Base-by-base conservation (phyloP, 345 rosid species). In the Eucalyptus pauciflora region DNA sequence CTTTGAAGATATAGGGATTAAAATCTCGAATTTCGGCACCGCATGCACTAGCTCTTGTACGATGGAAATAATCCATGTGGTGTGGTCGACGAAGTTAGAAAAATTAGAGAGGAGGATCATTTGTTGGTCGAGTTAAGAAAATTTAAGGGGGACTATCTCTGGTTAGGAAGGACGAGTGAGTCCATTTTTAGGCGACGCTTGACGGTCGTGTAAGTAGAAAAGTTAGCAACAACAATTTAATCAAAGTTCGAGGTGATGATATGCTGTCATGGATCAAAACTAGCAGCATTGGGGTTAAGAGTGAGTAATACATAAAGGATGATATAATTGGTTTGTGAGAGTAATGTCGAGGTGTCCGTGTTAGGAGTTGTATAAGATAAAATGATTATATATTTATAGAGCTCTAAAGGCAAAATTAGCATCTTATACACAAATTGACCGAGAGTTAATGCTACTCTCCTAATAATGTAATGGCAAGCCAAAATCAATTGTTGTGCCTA, bases 71-170 rank as follows among this genome's bases (percentile, higher is more conserved):
- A 64, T 64, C 5, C 7, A 64, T 7, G 3, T 7, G 10, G 6
- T 15, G 7, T 3, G 5, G 41, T n/a, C 37, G 10, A 64, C 7
- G 20, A n/a, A 64, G 37, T 4, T 15, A 64, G 20, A n/a, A 64
- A 14, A 64, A 62, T 12, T 12, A 29, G 33, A 27, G 69, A 62
- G 33, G 15, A 62, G 1, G 62, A 56, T 56, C 29, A 10, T 56
- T 6, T 5, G 69, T 29, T 12, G 8, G 4, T 62, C 69, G 0
- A 62, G 69, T 29, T 13, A 62, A 62, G 33, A 62, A 62, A 62
- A 27, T 62, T 62, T 29, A 0, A 64, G 14, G 0, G 1, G 4
- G 2, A 14, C 37, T 0, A n/a, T 64, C 7, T 64, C 9, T 4
- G 3, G 33, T 29, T 13, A 15, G 3, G 5, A 64, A n/a, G 17